Evolutionary conservation across 352 stramenopile genomes (phyloP).

Genomic region (Phytophthora podocarpi): DNA sequence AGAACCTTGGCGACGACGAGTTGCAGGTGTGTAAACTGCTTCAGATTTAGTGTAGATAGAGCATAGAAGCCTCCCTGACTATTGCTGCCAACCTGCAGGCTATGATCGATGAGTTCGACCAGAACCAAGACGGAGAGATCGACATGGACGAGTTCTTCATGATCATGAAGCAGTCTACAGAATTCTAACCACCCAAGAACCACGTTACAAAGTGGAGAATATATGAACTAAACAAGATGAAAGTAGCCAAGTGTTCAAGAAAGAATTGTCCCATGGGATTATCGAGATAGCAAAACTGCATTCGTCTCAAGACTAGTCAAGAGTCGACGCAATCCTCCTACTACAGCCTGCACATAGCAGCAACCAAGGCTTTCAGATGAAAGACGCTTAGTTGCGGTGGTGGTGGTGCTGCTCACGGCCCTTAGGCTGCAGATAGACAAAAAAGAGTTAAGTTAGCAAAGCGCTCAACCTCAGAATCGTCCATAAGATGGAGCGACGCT

Average conservation of each 20-base stretch:
- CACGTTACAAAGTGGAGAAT: too few relatives aligned
- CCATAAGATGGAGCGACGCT: conserved; percentile 26
- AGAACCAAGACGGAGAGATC: conserved; percentile 94
- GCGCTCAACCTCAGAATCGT: conserved; percentile 47
- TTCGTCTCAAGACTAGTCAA: conserved; percentile 5
- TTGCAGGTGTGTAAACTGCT: conserved; percentile 51
- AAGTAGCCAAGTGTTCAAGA: conserved; percentile 15
- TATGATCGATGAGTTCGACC: conserved; percentile 96
- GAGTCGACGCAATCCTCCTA: conserved; percentile 19
- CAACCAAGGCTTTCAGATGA: conserved; percentile 20
- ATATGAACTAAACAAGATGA: conserved; percentile 9
- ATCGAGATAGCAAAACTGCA: conserved; percentile 32
- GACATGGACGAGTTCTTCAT: conserved; percentile 90
- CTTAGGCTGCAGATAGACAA: conserved; percentile 55
- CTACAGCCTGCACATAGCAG: conserved; percentile 17
- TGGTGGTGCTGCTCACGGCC: conserved; percentile 72
- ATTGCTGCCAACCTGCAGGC: conserved; percentile 45
- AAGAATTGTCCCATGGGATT: conserved; percentile 47
- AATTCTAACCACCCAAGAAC: conserved; percentile 61
- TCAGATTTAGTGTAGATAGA: not conserved
- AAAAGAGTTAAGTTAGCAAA: conserved; percentile 18
- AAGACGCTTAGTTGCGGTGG: conserved; percentile 75
- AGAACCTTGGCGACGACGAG: conserved; percentile 93
- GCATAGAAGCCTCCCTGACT: not conserved
- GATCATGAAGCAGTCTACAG: conserved; percentile 88